A percentile compares a stretch with the other conserved stretches of the same genome.
phyloP scores from a whole-genome alignment of 2,329 filamentous ascomycete species.

The Chrysosporium queenslandicum region DNA sequence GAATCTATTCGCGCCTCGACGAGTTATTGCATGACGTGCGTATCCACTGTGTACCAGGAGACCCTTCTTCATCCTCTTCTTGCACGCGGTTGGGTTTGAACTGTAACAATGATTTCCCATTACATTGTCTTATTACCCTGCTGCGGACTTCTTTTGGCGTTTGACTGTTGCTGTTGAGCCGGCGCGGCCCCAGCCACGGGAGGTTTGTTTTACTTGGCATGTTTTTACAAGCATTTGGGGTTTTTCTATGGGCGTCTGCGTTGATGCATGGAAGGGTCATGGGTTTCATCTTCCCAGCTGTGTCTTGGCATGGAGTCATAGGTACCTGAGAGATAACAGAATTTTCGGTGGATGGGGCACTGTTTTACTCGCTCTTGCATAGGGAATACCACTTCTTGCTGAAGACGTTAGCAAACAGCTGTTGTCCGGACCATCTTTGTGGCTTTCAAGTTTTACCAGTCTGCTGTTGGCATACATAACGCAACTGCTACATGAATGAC shows the following conservation, averaged over 20 bases:
- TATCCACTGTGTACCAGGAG: background rate
- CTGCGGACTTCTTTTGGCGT: conserved; percentile 3
- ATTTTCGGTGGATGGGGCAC: background rate
- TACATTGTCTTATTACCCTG: too few species aligned
- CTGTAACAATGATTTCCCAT: too few species aligned
- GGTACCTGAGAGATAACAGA: background rate
- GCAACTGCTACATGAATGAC: too few species aligned
- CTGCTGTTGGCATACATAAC: background rate
- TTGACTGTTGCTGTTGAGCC: background rate
- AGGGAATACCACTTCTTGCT: background rate
- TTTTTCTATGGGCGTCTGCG: background rate
- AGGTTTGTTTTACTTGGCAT: background rate
- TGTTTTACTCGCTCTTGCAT: background rate
- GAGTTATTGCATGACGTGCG: background rate
- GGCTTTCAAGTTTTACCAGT: background rate
- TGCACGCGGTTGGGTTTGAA: background rate
- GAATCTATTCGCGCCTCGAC: conserved; percentile 39
- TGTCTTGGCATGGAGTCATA: background rate
- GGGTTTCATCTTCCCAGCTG: background rate
- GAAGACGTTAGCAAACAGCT: background rate
- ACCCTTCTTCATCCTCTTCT: background rate
- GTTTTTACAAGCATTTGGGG: background rate
- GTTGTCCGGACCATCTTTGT: background rate
- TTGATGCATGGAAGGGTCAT: background rate
- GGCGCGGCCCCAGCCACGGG: background rate